A percentile compares a stretch with the other conserved stretches of the same genome.
Conservation (phyloP, 1,139 yeast genomes). For the Kluyveromyces sp. region DNA sequence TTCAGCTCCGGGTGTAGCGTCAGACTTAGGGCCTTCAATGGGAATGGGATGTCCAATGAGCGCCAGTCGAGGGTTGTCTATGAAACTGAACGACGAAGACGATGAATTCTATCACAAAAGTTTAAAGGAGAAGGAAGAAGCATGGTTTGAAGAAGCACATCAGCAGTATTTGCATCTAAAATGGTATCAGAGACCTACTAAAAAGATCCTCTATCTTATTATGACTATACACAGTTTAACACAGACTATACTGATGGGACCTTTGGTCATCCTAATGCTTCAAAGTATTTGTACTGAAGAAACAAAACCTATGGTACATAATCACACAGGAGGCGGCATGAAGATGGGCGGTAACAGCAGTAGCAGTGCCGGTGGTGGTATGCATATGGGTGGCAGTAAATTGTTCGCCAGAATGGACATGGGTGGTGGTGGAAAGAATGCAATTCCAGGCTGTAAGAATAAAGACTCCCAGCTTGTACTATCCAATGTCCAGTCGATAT, state of each 20-base stretch:
- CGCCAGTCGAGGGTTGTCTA: not conserved
- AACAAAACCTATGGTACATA: not conserved
- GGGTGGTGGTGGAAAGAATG: constrained; percentile 1
- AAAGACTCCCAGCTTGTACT: constrained; percentile 29
- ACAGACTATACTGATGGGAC: constrained; percentile 16
- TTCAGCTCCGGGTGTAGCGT: not conserved
- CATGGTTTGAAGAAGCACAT: not conserved
- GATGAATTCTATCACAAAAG: not conserved
- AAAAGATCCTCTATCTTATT: constrained; percentile 14
- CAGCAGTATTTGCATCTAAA: constrained; percentile 1
- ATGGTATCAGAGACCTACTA: constrained; percentile 26
- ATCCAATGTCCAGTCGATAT: constrained; percentile 22
- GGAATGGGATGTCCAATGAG: not conserved
- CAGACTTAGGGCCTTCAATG: not conserved
- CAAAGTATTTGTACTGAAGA: constrained; percentile 15
- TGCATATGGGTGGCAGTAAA: constrained; percentile 14
- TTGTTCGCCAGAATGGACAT: constrained; percentile 10
- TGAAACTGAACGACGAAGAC: not conserved
- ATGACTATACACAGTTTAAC: constrained; percentile 19
- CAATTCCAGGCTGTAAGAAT: constrained; percentile 23
- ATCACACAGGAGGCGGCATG: constrained; percentile 6
- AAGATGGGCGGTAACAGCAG: constrained; percentile 3
- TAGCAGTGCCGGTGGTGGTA: constrained; percentile 20
- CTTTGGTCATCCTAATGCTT: constrained; percentile 17
- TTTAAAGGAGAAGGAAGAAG: not conserved